phyloP scores from a whole-genome alignment of 257 asterid species.

The Paraleonurus japonicus region DNA sequence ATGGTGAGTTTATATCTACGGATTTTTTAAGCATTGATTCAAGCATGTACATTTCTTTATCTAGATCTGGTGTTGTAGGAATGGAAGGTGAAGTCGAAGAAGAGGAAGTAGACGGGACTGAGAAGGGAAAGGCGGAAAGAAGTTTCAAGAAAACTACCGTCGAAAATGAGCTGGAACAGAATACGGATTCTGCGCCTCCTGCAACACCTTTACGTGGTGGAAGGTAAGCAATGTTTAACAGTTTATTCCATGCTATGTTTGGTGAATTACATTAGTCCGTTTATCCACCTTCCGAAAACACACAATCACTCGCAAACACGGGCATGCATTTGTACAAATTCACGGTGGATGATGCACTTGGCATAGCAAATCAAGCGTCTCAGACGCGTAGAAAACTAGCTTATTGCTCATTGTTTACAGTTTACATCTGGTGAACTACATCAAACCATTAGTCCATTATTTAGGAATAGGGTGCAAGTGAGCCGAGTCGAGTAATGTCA shows the following conservation, averaged over 20 bases:
- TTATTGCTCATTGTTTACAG: no score
- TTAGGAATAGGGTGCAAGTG: no score
- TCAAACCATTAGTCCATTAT: no score
- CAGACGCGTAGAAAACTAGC: no score
- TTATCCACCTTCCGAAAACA: not conserved
- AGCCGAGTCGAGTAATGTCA: no score
- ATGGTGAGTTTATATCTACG: constrained; percentile 47
- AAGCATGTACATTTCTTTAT: constrained; percentile 12
- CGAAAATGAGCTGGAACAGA: constrained; percentile 47
- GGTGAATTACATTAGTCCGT: not conserved
- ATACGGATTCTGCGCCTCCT: constrained; percentile 50
- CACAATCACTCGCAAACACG: not conserved
- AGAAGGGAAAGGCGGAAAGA: constrained; percentile 36
- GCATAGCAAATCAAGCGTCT: no score
- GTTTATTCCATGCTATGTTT: not conserved
- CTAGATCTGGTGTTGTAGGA: constrained; percentile 44
- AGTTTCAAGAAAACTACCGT: constrained; percentile 33
- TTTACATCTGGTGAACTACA: no score
- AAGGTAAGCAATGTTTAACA: constrained; percentile 42
- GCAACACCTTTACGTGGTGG: constrained; percentile 63
- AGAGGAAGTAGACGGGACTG: constrained; percentile 50
- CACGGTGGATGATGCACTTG: no score
- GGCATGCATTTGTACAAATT: no score
- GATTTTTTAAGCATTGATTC: not conserved
- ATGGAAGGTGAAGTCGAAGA: constrained; percentile 64